Conservation (phyloP, 176 grass and related monocot species). For the Oryza nivara region DNA sequence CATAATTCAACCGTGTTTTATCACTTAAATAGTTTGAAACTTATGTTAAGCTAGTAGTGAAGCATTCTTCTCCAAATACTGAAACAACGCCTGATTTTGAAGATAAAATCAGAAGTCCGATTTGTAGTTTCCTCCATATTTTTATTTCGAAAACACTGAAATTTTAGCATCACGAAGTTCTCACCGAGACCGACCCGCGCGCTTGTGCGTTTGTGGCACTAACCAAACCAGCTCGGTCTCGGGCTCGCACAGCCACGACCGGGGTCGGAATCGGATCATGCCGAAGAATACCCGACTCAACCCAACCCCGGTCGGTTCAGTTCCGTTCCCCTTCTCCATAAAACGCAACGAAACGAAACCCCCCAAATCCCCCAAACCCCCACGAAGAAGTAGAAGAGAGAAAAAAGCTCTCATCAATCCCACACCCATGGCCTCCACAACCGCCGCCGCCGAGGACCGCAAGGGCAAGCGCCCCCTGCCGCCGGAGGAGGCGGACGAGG, state of each 20-base stretch:
- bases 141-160: too few species aligned
- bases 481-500: not conserved
- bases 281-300: not conserved
- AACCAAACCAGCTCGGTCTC: not conserved
- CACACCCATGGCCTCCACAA: slow-evolving; percentile 28
- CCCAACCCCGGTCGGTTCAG: not conserved
- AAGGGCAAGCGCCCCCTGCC: slow-evolving; percentile 41
- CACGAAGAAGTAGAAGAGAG: not conserved
- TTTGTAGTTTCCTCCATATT: too few species aligned
- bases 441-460: not conserved
- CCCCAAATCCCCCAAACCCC: not conserved
- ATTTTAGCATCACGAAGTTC: too few species aligned
- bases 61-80: too few species aligned
- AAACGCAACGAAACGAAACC: not conserved
- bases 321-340: not conserved
- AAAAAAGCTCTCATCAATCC: not conserved
- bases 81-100: too few species aligned
- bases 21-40: too few species aligned
- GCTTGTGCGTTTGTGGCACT: too few species aligned
- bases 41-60: too few species aligned
- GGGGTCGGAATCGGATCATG: not conserved
- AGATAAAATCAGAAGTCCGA: too few species aligned
- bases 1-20: too few species aligned
- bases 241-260: not conserved
- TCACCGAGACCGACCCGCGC: too few species aligned